Conservation (phyloP, 129 eudicot species). For the Oenanthe sinensis region DNA sequence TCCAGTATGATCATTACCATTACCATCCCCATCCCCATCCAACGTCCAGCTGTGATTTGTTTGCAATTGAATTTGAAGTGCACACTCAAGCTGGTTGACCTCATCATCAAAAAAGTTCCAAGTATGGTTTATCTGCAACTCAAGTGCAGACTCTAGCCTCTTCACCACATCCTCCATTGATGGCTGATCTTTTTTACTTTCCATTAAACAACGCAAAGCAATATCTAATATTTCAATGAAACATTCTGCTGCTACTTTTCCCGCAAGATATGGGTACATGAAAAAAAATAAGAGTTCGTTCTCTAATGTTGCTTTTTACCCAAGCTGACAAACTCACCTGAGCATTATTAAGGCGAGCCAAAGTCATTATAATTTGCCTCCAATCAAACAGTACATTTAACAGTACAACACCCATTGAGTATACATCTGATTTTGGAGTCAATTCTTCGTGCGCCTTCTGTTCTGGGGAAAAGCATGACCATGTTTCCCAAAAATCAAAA, state of each 20-base stretch:
- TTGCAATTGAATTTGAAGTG: background rate
- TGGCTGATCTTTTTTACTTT: background rate
- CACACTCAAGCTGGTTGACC: background rate
- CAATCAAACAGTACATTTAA: background rate
- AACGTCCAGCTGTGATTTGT: background rate
- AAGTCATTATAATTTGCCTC: background rate
- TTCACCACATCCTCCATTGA: background rate
- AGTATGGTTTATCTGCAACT: background rate
- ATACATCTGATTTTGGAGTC: constrained; percentile 2
- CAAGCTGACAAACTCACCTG: background rate
- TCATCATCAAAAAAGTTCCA: background rate
- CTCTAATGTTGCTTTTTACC: background rate
- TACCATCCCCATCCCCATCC: background rate
- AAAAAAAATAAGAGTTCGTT: background rate
- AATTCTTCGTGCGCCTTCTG: background rate
- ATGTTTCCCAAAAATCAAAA: background rate
- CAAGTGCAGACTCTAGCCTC: background rate
- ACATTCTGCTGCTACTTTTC: constrained; percentile 37
- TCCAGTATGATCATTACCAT: background rate
- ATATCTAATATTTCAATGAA: constrained; percentile 30
- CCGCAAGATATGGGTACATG: constrained; percentile 13
- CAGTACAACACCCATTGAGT: constrained; percentile 5
- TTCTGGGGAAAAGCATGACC: background rate
- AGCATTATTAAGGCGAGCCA: background rate
- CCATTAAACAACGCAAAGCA: constrained; percentile 29